These are phyloP conservation scores for Perkinsus marinus DNA, from an alignment of 169 alveolate genomes.

Conservation along the genomic window DNA sequence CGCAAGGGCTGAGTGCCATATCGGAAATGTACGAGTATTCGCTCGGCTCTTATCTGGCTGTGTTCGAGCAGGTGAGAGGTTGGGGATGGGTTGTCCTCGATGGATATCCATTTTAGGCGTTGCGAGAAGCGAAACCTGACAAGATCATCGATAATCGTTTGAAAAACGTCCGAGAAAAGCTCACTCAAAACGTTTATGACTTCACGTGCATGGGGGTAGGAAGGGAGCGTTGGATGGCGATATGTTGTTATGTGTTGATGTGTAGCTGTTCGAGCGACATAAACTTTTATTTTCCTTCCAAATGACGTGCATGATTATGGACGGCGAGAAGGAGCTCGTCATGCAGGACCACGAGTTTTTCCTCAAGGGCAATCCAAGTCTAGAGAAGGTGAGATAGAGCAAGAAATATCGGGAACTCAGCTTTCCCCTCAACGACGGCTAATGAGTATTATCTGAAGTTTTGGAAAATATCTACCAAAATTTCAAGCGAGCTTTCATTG, in stretches of 20 bases:
- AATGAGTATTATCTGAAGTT: too few relatives aligned
- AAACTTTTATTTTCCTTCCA: conserved; percentile 79
- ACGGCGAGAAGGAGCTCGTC: conserved; percentile 63
- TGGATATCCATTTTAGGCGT: conserved; percentile 25
- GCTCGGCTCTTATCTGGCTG: conserved; percentile 67
- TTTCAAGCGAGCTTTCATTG: too few relatives aligned
- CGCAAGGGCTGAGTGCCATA: conserved; percentile 71
- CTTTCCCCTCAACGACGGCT: too few relatives aligned
- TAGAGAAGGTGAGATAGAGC: conserved; percentile 50
- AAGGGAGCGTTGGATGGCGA: too few relatives aligned
- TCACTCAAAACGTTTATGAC: conserved; percentile 74
- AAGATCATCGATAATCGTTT: conserved; percentile 69
- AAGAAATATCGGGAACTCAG: too few relatives aligned
- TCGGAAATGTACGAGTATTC: conserved; percentile 84
- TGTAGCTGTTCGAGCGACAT: conserved; percentile 64
- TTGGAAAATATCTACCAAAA: too few relatives aligned
- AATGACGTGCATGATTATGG: conserved; percentile 82
- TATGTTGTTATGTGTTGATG: too few relatives aligned
- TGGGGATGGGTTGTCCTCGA: too few relatives aligned
- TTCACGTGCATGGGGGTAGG: conserved; percentile 65
- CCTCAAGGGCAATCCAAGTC: conserved; percentile 75
- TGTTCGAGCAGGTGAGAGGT: conserved; percentile 43
- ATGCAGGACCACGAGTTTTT: conserved; percentile 75
- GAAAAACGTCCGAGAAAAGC: conserved; percentile 69
- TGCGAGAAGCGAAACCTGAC: conserved; percentile 74